Percentiles rank a stretch among this genome's conserved stretches.
Conservation (phyloP, 169 alveolate genomes). For the Cryptosporidium viatorum region DNA sequence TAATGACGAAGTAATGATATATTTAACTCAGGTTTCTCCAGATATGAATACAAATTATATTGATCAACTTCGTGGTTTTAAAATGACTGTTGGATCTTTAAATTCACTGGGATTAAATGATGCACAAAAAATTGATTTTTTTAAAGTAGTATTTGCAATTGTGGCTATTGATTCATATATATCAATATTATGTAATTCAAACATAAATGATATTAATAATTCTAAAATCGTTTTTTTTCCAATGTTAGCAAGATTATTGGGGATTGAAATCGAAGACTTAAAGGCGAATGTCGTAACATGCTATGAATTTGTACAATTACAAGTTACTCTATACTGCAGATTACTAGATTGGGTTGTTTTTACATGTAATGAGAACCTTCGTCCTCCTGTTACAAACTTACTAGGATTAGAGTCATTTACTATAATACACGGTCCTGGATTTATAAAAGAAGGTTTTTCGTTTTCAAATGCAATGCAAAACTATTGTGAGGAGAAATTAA, state of each 20-base stretch:
- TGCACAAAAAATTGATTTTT: slow-evolving; percentile 54
- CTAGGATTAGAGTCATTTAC: slow-evolving; percentile 7
- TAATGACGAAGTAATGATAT: slow-evolving; percentile 15
- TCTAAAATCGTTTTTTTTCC: slow-evolving; percentile 55
- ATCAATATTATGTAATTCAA: slow-evolving; percentile 31
- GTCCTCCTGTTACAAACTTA: slow-evolving; percentile 15
- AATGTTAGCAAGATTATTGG: slow-evolving; percentile 33
- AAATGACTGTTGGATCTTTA: slow-evolving; percentile 58
- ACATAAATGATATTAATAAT: not conserved
- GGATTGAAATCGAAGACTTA: slow-evolving; percentile 31
- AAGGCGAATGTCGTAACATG: not conserved
- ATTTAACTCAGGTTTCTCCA: slow-evolving; percentile 59
- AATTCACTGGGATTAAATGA: slow-evolving; percentile 58
- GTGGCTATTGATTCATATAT: slow-evolving; percentile 47
- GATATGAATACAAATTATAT: slow-evolving; percentile 27
- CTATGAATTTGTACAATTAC: slow-evolving; percentile 38
- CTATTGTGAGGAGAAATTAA: slow-evolving; percentile 54
- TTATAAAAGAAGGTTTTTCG: slow-evolving; percentile 38
- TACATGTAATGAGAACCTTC: slow-evolving; percentile 31
- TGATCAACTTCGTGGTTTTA: slow-evolving; percentile 58
- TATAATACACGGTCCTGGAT: slow-evolving; percentile 67
- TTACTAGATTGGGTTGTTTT: slow-evolving; percentile 25
- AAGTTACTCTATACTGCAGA: slow-evolving; percentile 52
- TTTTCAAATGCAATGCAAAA: slow-evolving; percentile 65
- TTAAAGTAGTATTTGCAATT: slow-evolving; percentile 29